phyloP scores from a whole-genome alignment of 495 filamentous ascomycete species.

The Penicillium pancosmium region DNA sequence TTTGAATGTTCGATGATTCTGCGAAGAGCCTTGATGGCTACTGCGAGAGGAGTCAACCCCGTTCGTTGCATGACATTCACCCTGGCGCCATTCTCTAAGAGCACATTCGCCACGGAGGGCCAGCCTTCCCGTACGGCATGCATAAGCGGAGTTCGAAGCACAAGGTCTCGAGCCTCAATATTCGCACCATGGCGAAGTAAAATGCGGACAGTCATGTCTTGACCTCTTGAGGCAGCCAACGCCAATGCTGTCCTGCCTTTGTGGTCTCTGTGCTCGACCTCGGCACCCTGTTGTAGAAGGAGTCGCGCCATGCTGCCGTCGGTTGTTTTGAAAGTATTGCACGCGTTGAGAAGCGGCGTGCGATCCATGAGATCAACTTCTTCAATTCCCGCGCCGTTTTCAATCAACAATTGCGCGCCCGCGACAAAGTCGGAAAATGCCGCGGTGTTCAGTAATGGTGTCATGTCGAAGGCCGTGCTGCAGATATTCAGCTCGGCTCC shows the following conservation, averaged over 20 bases:
- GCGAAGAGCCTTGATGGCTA: conserved; percentile 3
- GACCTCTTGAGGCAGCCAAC: background rate
- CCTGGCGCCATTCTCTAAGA: background rate
- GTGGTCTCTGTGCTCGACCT: conserved; percentile 5
- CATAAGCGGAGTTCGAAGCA: conserved; percentile 3
- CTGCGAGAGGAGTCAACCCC: background rate
- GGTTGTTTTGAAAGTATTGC: conserved; percentile 4
- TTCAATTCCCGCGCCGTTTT: background rate
- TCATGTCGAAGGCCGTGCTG: background rate
- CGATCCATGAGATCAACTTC: conserved; percentile 4
- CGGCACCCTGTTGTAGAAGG: background rate
- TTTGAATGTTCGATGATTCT: conserved; percentile 5
- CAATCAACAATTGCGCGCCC: background rate
- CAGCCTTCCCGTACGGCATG: conserved; percentile 4
- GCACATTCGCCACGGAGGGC: background rate
- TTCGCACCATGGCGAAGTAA: background rate
- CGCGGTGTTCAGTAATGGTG: background rate
- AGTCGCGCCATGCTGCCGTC: background rate
- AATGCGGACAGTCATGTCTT: background rate
- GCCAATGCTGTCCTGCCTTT: conserved; percentile 1
- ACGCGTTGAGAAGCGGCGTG: conserved; percentile 1
- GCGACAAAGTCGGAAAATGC: conserved; percentile 1
- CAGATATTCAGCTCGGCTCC: background rate
- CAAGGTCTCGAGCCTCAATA: conserved; percentile 1
- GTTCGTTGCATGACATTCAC: conserved; percentile 3